A percentile compares a stretch with the other conserved stretches of the same genome.
phyloP scores from a whole-genome alignment of 2,329 filamentous ascomycete species.

The Calycina herbarum region DNA sequence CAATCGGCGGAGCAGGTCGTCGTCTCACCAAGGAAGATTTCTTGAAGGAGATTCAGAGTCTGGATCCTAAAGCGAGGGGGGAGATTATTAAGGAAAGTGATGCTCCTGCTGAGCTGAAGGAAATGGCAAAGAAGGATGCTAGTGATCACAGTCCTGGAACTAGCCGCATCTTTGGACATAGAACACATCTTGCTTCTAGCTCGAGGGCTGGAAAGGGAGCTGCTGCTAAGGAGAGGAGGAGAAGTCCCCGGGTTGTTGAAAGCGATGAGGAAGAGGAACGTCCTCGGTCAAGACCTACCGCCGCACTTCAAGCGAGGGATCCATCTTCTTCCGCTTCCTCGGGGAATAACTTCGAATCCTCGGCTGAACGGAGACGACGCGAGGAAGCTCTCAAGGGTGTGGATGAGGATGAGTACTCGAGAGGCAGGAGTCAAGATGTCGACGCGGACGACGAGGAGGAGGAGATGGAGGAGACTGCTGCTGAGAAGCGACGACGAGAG shows the following conservation, averaged over 20 bases:
- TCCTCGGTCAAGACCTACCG: background rate
- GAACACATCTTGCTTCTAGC: background rate
- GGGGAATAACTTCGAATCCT: conserved; percentile 56
- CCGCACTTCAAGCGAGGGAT: background rate
- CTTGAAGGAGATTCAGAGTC: conserved; percentile 68
- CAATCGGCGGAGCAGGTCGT: conserved; percentile 68
- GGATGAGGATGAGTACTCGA: background rate
- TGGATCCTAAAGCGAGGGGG: conserved; percentile 62
- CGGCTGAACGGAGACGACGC: conserved; percentile 42
- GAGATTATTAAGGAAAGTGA: conserved; percentile 34
- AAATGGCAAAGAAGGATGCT: conserved; percentile 34
- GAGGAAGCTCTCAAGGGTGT: conserved; percentile 13
- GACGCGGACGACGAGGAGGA: conserved; percentile 5
- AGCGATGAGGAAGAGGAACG: conserved; percentile 9
- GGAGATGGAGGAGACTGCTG: conserved; percentile 11
- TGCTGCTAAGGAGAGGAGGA: conserved; percentile 20
- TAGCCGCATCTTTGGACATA: conserved; percentile 32
- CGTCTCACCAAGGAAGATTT: conserved; percentile 82
- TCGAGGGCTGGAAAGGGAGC: conserved; percentile 33
- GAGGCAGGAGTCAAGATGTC: background rate
- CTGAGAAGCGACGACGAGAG: conserved; percentile 61
- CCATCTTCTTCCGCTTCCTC: conserved; percentile 1
- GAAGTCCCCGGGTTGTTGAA: background rate
- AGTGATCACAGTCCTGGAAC: conserved; percentile 28
- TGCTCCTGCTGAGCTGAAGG: conserved; percentile 34